Conservation (phyloP, 2,329 filamentous ascomycete genomes). For the Phaeosphaeria sp. region DNA sequence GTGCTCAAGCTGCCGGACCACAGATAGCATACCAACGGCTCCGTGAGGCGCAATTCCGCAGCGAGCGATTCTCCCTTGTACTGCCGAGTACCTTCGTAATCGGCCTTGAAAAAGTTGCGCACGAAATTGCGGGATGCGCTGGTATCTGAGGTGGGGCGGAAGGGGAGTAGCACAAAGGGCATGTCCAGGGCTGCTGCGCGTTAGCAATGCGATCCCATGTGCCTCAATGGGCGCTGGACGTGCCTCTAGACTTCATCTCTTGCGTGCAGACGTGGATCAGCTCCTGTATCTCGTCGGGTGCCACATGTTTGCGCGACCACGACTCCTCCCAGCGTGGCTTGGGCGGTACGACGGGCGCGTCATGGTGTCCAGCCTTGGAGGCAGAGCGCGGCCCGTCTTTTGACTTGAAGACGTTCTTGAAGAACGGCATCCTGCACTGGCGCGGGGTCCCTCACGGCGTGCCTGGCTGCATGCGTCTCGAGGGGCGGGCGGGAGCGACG, state of each 20-base stretch:
- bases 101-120: conserved; percentile 84
- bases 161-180: conserved; percentile 92
- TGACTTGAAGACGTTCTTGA: conserved; percentile 48
- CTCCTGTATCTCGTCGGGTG: conserved; percentile 90
- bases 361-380: conserved; percentile 36
- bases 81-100: conserved; percentile 62
- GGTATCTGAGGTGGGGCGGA: conserved; percentile 90
- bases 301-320: conserved; percentile 81
- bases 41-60: conserved; percentile 89
- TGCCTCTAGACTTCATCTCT: conserved; percentile 95
- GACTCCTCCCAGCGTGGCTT: conserved; percentile 88
- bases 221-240: conserved; percentile 15
- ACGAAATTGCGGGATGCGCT: conserved; percentile 91
- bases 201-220: conserved; percentile 13
- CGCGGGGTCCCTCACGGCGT: conserved; percentile 24
- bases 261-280: conserved; percentile 82
- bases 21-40: conserved; percentile 77
- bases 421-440: conserved; percentile 43
- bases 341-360: conserved; percentile 52
- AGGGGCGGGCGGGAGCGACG: conserved; percentile 17
- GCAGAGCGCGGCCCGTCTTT: conserved; percentile 41
- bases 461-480: conserved; percentile 28
- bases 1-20: conserved; percentile 1
- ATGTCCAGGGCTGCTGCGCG: conserved; percentile 74
- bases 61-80: conserved; percentile 72